Conservation (phyloP, 176 grass and related monocot species). For the Aegilops tauschii region DNA sequence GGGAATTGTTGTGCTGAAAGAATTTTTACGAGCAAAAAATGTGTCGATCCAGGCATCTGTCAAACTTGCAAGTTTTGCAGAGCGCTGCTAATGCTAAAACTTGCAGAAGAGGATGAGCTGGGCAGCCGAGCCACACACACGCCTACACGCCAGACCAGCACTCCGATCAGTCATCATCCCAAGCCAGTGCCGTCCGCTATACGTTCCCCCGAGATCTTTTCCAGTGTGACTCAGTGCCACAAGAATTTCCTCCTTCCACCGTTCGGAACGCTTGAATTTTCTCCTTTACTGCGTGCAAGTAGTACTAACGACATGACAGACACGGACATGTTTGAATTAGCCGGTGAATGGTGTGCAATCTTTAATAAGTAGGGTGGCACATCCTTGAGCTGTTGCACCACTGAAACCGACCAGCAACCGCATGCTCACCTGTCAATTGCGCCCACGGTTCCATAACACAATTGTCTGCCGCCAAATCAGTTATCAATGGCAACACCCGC, state of each 20-base stretch:
- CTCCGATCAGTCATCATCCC: neutral
- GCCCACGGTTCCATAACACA: neutral
- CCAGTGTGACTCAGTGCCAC: neutral
- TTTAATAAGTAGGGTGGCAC: neutral
- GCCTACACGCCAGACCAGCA: neutral
- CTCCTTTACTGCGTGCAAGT: neutral
- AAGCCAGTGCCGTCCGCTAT: neutral
- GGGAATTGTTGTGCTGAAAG: neutral
- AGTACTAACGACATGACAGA: neutral
- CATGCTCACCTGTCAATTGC: neutral
- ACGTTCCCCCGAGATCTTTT: too few species aligned
- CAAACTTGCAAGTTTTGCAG: neutral
- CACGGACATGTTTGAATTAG: neutral
- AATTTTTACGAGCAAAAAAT: neutral
- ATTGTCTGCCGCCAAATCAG: neutral
- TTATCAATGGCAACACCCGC: too few species aligned
- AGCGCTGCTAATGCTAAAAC: neutral
- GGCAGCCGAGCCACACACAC: too few species aligned
- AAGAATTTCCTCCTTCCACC: neutral
- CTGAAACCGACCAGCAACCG: conserved; percentile 16
- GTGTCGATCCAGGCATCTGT: neutral
- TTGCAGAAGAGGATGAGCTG: neutral
- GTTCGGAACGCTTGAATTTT: neutral
- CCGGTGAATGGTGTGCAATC: neutral
- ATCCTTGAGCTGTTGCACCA: neutral